A percentile compares a stretch with the other conserved stretches of the same genome.
phyloP scores from a whole-genome alignment of 345 rosid species.

The Streptanthus diversifolius region DNA sequence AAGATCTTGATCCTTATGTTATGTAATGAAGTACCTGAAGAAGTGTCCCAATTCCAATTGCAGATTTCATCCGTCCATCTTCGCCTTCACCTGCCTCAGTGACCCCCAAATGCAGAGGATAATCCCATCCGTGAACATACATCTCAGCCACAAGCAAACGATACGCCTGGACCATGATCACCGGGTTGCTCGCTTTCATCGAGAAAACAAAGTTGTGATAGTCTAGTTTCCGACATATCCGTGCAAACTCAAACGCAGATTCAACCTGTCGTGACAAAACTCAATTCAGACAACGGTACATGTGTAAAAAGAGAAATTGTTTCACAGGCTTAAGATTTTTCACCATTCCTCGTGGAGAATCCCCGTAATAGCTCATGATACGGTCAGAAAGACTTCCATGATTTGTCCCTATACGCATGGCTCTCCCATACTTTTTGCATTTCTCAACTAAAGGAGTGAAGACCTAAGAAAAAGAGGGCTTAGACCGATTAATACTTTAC shows the following conservation, averaged over 20 bases:
- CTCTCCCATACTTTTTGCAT: constrained; percentile 96
- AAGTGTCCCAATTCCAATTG: constrained; percentile 96
- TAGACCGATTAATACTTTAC: background rate
- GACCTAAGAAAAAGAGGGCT: constrained; percentile 43
- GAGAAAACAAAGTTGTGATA: constrained; percentile 96
- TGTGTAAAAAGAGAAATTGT: constrained; percentile 15
- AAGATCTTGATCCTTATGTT: background rate
- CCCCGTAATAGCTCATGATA: constrained; percentile 97
- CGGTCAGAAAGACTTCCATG: constrained; percentile 99
- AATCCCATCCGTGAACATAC: constrained; percentile 97
- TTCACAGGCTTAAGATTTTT: constrained; percentile 16
- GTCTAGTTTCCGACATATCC: constrained; percentile 89
- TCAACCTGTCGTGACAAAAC: constrained; percentile 64
- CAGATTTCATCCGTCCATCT: constrained; percentile 99
- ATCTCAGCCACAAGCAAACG: constrained; percentile 92
- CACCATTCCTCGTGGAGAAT: constrained; percentile 99
- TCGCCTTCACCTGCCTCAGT: constrained; percentile 99
- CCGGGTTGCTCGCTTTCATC: constrained; percentile 99
- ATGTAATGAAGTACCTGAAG: constrained; percentile 58
- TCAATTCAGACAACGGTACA: constrained; percentile 18
- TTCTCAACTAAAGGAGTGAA: constrained; percentile 96
- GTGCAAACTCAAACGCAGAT: constrained; percentile 98
- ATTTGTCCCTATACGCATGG: constrained; percentile 98
- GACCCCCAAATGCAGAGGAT: constrained; percentile 95
- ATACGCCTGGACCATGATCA: constrained; percentile 97